Percentiles rank a stretch among this genome's conserved stretches.
These are phyloP conservation scores for Pseudocercospora fuligena DNA, from an alignment of 2,329 filamentous ascomycete genomes.

Conservation along the genomic window DNA sequence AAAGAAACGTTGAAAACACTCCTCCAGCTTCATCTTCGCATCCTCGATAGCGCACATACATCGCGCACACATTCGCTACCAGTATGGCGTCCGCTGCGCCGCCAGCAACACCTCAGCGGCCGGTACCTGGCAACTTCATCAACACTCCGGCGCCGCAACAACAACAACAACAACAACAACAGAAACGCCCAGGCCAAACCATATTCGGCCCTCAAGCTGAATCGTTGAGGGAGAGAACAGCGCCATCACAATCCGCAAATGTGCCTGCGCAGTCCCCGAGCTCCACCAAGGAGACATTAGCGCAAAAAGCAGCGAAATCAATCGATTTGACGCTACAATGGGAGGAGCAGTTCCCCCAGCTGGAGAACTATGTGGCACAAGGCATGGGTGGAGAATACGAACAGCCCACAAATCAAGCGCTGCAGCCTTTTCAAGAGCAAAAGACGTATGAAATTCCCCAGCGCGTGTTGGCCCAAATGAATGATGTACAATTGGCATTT, in stretches of 20 bases:
- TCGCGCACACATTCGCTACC: neutral
- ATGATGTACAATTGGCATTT: slow-evolving; percentile 83
- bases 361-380: slow-evolving; percentile 84
- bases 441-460: slow-evolving; percentile 90
- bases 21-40: neutral
- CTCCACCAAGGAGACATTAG: slow-evolving; percentile 50
- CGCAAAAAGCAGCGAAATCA: slow-evolving; percentile 79
- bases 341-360: slow-evolving; percentile 82
- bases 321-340: slow-evolving; percentile 78
- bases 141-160: slow-evolving; percentile 67
- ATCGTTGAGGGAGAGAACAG: slow-evolving; percentile 34
- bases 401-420: slow-evolving; percentile 68
- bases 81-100: slow-evolving; percentile 36
- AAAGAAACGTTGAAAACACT: neutral
- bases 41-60: slow-evolving; percentile 12
- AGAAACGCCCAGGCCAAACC: slow-evolving; percentile 25
- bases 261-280: slow-evolving; percentile 19
- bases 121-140: slow-evolving; percentile 75
- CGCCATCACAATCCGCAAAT: slow-evolving; percentile 26
- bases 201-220: slow-evolving; percentile 41
- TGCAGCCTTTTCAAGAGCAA: slow-evolving; percentile 87
- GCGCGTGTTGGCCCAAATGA: slow-evolving; percentile 89
- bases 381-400: slow-evolving; percentile 93
- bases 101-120: slow-evolving; percentile 67
- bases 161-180: slow-evolving; percentile 12